Evolutionary conservation across 2,329 filamentous ascomycete genomes (phyloP).

Genomic region (Rutstroemia sydowiana): DNA sequence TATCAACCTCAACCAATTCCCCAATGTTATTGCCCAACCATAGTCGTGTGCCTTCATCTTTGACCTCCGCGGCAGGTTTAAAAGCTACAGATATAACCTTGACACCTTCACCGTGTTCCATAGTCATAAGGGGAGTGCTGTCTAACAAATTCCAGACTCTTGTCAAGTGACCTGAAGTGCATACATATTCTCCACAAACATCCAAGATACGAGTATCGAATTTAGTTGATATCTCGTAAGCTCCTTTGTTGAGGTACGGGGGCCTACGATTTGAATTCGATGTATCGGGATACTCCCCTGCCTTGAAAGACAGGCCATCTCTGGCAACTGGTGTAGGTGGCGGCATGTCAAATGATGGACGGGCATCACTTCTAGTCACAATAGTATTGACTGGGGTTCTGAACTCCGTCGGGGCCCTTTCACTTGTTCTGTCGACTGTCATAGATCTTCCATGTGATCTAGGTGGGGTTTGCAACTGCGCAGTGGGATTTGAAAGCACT

Average conservation of each 20-base stretch:
- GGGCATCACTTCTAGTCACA: conserved; percentile 11
- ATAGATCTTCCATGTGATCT: conserved; percentile 41
- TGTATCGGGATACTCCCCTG: conserved; percentile 67
- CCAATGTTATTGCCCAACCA: conserved; percentile 90
- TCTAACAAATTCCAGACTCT: conserved; percentile 81
- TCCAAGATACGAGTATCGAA: conserved; percentile 84
- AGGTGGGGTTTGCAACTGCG: conserved; percentile 37
- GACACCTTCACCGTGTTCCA: conserved; percentile 77
- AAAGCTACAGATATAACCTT: conserved; percentile 79
- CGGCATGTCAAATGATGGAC: conserved; percentile 14
- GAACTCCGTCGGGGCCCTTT: conserved; percentile 34
- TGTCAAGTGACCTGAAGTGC: conserved; percentile 79
- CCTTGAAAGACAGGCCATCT: conserved; percentile 14
- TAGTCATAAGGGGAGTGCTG: conserved; percentile 72
- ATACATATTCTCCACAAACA: conserved; percentile 80
- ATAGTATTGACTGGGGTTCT: conserved; percentile 27
- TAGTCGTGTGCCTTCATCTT: conserved; percentile 71
- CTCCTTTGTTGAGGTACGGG: conserved; percentile 64
- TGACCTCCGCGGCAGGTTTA: conserved; percentile 69
- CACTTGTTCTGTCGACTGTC: conserved; percentile 41
- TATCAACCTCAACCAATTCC: conserved; percentile 83
- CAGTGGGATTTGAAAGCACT: conserved; percentile 39
- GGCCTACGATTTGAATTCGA: conserved; percentile 78
- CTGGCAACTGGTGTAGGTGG: conserved; percentile 11
- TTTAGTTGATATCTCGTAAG: conserved; percentile 71